A percentile compares a stretch with the other conserved stretches of the same genome.
Evolutionary conservation across 192 early-diverging fungal genomes (phyloP).

Genomic region (Coemansia sp.): DNA sequence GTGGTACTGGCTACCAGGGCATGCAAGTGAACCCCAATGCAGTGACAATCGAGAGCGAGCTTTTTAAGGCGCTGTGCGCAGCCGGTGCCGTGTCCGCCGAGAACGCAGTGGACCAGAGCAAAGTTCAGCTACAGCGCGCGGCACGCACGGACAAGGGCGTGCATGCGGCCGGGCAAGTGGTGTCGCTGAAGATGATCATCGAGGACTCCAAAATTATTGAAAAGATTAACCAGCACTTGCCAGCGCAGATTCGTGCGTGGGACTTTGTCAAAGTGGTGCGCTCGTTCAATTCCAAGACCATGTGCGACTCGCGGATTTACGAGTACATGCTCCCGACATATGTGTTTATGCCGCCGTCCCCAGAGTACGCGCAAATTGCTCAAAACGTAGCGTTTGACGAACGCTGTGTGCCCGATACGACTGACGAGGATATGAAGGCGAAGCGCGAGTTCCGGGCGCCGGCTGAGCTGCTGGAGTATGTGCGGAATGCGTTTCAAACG

Average conservation of each 20-base stretch:
- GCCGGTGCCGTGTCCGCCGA: conserved; percentile 82
- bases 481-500: conserved; percentile 62
- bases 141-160: conserved; percentile 99
- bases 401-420: conserved; percentile 38
- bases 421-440: conserved; percentile 59
- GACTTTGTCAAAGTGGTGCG: conserved; percentile 66
- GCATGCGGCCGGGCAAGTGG: conserved; percentile 94
- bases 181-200: conserved; percentile 86
- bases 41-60: conserved; percentile 82
- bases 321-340: conserved; percentile 96
- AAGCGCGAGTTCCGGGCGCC: conserved; percentile 67
- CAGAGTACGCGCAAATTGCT: conserved; percentile 39
- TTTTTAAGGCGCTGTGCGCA: conserved; percentile 81
- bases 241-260: conserved; percentile 88
- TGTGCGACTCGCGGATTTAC: conserved; percentile 92
- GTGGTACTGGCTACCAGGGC: conserved; percentile 93
- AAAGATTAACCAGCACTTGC: conserved; percentile 79
- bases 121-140: conserved; percentile 80
- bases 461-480: conserved; percentile 58
- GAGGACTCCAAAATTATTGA: conserved; percentile 69
- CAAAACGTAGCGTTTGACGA: conserved; percentile 24
- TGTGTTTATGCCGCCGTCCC: conserved; percentile 60
- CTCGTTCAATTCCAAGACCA: conserved; percentile 87
- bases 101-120: conserved; percentile 79
- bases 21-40: conserved; percentile 91